Conservation (phyloP, 495 filamentous ascomycete genomes). For the Chlorociboria aeruginascens region DNA sequence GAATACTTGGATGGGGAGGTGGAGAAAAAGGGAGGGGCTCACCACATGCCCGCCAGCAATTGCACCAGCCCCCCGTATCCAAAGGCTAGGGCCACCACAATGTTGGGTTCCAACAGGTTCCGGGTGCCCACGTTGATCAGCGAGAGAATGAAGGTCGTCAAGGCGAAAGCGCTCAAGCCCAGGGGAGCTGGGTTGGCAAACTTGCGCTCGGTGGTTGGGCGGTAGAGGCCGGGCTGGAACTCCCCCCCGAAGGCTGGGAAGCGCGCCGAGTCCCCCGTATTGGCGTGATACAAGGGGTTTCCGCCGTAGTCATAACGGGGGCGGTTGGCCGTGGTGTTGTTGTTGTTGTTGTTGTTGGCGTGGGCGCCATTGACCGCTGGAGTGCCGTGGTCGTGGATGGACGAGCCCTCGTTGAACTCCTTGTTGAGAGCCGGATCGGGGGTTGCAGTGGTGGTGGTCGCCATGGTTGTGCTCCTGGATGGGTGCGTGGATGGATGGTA, state of each 20-base stretch:
- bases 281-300: constrained; percentile 61
- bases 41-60: constrained; percentile 71
- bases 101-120: constrained; percentile 45
- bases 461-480: not conserved
- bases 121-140: constrained; percentile 67
- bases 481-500: not conserved
- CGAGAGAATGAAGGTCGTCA: constrained; percentile 91
- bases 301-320: constrained; percentile 37
- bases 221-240: constrained; percentile 90
- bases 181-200: constrained; percentile 83
- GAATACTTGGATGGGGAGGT: too few species aligned
- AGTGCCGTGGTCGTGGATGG: not conserved
- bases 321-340: constrained; percentile 14
- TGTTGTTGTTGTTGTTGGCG: too few species aligned
- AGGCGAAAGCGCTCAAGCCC: constrained; percentile 78
- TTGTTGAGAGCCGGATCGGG: constrained; percentile 1
- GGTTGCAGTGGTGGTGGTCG: constrained; percentile 3
- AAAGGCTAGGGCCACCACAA: constrained; percentile 59
- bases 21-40: too few species aligned
- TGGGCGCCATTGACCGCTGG: constrained; percentile 18
- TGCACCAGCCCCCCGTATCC: constrained; percentile 86
- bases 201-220: constrained; percentile 57
- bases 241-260: constrained; percentile 88
- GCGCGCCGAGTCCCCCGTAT: constrained; percentile 43
- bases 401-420: not conserved